These are phyloP conservation scores for Skeletonema costatum DNA, from an alignment of 108 stramenopile species.

Conservation along the genomic window DNA sequence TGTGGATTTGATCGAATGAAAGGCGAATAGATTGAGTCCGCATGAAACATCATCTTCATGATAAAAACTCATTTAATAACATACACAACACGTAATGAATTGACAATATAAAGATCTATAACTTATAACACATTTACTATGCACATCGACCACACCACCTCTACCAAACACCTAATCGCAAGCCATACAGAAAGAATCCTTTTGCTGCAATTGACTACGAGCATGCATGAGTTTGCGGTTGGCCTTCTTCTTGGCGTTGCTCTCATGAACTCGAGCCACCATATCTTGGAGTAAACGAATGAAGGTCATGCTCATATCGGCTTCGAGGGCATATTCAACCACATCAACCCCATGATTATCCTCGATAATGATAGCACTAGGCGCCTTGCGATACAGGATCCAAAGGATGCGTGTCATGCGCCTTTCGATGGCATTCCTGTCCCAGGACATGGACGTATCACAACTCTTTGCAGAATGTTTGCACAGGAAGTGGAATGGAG, in stretches of 20 bases:
- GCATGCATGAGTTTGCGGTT: conserved; percentile 10
- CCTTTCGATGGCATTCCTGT: background rate
- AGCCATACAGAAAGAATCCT: background rate
- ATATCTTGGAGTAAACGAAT: conserved; percentile 15
- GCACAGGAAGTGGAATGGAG: conserved; percentile 25
- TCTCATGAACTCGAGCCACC: conserved; percentile 12
- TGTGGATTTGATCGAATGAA: too few species aligned
- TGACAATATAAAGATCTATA: too few species aligned
- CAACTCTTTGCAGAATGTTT: background rate
- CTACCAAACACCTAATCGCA: too few species aligned
- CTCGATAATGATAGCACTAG: conserved; percentile 11
- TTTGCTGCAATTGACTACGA: conserved; percentile 3
- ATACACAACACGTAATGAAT: too few species aligned
- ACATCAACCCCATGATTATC: conserved; percentile 12
- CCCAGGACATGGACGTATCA: background rate
- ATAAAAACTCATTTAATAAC: too few species aligned
- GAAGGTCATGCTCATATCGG: conserved; percentile 15
- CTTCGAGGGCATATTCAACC: conserved; percentile 32
- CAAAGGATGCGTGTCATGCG: conserved; percentile 20
- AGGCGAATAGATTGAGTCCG: too few species aligned
- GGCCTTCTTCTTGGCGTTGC: conserved; percentile 5
- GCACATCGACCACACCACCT: background rate
- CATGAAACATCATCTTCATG: too few species aligned
- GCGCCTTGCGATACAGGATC: conserved; percentile 27
- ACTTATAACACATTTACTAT: background rate